Evolutionary conservation across 1,284 basidiomycete genomes (phyloP), one percentile per base, ranked within the genome.

Genomic region (Trametes hirsuta): DNA sequence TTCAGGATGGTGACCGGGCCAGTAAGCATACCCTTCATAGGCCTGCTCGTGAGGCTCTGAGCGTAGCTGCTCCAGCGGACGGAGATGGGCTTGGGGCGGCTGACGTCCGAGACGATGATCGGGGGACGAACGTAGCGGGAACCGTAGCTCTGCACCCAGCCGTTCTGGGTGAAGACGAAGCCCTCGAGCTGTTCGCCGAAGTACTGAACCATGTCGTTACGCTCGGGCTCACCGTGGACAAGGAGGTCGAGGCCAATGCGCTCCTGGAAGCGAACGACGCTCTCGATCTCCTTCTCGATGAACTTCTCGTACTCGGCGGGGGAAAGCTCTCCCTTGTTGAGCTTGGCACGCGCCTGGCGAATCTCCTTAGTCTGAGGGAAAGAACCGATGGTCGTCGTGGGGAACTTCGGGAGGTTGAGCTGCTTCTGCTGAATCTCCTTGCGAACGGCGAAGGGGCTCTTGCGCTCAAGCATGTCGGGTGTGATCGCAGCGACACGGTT

Each of bases 291-390:
- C 81, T 96, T 92, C 85, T 97, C 93, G 82, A 99, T 97, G 84
- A 99, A 99, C 72, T 94, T 87, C 70, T 99, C 95, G 81, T 99
- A 99, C 79, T 98, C 83, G 64, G 85, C 87, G 73, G 86, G 76
- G 63, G 91, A 90, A 75, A 99, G 84, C 75, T 98, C 95, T 69
- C 89, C 88, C 85, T 99, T 99, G 79, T 85, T 88, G 74, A 96
- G 87, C 81, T 94, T 97, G 68, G 95, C 90, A 82, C 96, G 96
- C 71, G 95, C 95, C 71, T 84, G 83, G 79, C 96, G 95, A 72
- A 99, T 99, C 81, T 99, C 97, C 82, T 98, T 97, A 76, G 97
- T 99, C 91, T 99, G 95, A 71, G 94, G 94, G 93, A 98, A 99
- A 46, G 97, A 98, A 66, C 96, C 97, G 71, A 98, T 98, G 71